Evolutionary conservation across 2,329 filamentous ascomycete genomes (phyloP).

Genomic region (Colletotrichum scovillei): DNA sequence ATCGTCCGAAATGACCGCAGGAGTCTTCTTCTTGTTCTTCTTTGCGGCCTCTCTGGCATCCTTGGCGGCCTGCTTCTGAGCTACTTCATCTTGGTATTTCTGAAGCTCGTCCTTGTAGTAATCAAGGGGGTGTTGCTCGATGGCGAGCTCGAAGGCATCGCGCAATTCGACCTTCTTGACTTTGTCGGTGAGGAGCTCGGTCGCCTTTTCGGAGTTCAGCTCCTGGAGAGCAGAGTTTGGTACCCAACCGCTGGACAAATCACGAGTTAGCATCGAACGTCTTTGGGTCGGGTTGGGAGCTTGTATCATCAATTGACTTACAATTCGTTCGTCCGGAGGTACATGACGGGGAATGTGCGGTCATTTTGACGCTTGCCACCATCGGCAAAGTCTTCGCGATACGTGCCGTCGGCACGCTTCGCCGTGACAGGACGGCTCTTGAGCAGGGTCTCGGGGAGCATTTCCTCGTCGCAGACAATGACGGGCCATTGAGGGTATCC

Average conservation of each 20-base stretch:
- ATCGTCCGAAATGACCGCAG: constrained; percentile 63
- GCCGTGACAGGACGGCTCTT: constrained; percentile 87
- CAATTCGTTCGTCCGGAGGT: constrained; percentile 96
- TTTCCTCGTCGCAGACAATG: constrained; percentile 92
- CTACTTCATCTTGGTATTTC: constrained; percentile 74
- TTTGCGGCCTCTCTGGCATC: constrained; percentile 61
- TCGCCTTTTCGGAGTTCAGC: constrained; percentile 79
- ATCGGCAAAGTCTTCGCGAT: constrained; percentile 87
- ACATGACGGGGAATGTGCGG: constrained; percentile 94
- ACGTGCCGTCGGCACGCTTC: constrained; percentile 83
- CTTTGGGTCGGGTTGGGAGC: neutral
- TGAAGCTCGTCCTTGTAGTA: constrained; percentile 86
- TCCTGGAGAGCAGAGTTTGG: constrained; percentile 84
- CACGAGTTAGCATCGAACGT: constrained; percentile 12
- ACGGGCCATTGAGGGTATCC: constrained; percentile 95
- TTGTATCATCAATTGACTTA: constrained; percentile 63
- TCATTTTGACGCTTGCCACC: constrained; percentile 88
- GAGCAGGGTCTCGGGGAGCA: constrained; percentile 85
- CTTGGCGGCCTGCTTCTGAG: constrained; percentile 65
- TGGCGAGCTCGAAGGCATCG: constrained; percentile 82
- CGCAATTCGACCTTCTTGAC: constrained; percentile 79
- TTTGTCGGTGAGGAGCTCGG: constrained; percentile 77
- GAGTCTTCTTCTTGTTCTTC: constrained; percentile 60
- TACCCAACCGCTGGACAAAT: constrained; percentile 81
- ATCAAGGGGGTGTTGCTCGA: constrained; percentile 79